These are phyloP conservation scores for Kickxella alabastrina DNA, from an alignment of 192 early-diverging fungal species.

Conservation along the genomic window DNA sequence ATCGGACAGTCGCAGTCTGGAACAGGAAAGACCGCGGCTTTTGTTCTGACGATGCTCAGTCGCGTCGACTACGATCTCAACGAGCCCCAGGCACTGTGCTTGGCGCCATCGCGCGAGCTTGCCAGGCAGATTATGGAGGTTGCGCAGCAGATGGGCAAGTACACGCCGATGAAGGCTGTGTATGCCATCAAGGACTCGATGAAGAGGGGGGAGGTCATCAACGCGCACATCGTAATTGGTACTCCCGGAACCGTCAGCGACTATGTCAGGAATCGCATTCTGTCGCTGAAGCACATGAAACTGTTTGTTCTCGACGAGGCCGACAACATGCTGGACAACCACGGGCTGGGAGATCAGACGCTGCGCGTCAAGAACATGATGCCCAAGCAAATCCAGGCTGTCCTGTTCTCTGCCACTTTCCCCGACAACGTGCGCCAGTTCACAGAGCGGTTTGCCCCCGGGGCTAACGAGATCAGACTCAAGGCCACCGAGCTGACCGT, in stretches of 20 bases:
- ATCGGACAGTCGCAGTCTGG: constrained; percentile 98
- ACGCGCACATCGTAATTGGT: constrained; percentile 83
- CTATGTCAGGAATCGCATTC: constrained; percentile 59
- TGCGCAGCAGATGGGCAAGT: constrained; percentile 87
- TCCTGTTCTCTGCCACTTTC: constrained; percentile 96
- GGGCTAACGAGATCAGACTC: constrained; percentile 82
- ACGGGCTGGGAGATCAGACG: constrained; percentile 82
- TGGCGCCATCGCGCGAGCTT: constrained; percentile 91
- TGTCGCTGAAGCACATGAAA: constrained; percentile 61
- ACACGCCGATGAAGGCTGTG: constrained; percentile 67
- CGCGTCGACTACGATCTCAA: constrained; percentile 69
- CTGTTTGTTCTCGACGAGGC: constrained; percentile 97
- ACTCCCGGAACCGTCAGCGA: constrained; percentile 91
- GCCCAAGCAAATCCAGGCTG: constrained; percentile 72
- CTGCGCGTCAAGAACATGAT: constrained; percentile 74
- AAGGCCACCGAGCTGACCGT: constrained; percentile 88
- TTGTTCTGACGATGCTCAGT: constrained; percentile 87
- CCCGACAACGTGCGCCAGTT: constrained; percentile 70
- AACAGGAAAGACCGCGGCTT: constrained; percentile 97
- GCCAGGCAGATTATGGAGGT: constrained; percentile 94
- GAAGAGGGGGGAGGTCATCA: constrained; percentile 57
- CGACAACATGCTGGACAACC: constrained; percentile 95
- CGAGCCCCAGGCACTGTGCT: constrained; percentile 77
- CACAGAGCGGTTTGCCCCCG: constrained; percentile 75
- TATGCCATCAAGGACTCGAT: constrained; percentile 77